phyloP scores from a whole-genome alignment of 805 yeast species.

The Starmerella powellii region DNA sequence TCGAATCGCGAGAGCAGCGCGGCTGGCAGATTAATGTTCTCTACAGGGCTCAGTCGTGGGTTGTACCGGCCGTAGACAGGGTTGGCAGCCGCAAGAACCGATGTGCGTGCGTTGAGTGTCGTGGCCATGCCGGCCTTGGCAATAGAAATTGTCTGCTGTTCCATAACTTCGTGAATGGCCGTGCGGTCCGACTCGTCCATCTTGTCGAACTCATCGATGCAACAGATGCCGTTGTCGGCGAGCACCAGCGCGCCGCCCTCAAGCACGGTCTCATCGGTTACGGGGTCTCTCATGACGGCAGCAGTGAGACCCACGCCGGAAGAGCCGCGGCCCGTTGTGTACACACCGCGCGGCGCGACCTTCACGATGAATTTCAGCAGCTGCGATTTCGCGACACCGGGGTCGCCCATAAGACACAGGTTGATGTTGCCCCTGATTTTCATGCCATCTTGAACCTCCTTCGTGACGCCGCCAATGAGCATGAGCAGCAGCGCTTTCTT shows the following conservation, averaged over 20 bases:
- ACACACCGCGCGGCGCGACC: constrained; percentile 91
- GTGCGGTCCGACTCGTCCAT: constrained; percentile 97
- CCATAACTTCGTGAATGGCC: constrained; percentile 98
- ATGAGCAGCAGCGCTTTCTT: constrained; percentile 78
- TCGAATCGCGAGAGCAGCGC: constrained; percentile 93
- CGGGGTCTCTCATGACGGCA: constrained; percentile 96
- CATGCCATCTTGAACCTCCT: constrained; percentile 92
- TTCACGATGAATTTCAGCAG: constrained; percentile 78
- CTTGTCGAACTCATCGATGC: constrained; percentile 97
- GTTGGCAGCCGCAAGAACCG: constrained; percentile 96
- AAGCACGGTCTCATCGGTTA: constrained; percentile 95
- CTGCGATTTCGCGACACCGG: constrained; percentile 98
- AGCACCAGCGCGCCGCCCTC: constrained; percentile 97
- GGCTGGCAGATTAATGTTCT: constrained; percentile 92
- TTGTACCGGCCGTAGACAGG: constrained; percentile 93
- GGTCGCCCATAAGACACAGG: constrained; percentile 95
- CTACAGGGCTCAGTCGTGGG: constrained; percentile 78
- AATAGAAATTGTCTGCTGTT: constrained; percentile 94
- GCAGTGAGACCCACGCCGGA: constrained; percentile 99
- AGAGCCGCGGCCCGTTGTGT: constrained; percentile 96
- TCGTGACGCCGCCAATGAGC: constrained; percentile 90
- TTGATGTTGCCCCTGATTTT: constrained; percentile 95
- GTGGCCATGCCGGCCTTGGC: constrained; percentile 97
- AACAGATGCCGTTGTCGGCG: constrained; percentile 96
- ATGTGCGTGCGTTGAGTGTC: constrained; percentile 86